These are phyloP conservation scores for Cucurbita maxima DNA, from an alignment of 306 rosid genomes.

Conservation along the genomic window DNA sequence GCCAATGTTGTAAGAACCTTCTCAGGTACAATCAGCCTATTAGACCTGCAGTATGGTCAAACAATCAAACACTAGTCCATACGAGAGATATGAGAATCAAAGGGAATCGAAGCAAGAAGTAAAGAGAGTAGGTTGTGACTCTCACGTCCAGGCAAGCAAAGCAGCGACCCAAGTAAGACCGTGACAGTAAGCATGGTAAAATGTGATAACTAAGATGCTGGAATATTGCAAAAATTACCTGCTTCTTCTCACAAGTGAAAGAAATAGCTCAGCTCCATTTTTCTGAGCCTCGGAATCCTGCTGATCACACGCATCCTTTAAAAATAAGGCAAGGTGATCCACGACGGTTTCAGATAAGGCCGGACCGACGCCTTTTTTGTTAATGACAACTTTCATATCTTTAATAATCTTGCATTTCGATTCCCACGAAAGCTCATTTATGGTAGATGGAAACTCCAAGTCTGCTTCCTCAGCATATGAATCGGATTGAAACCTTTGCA, in stretches of 20 bases:
- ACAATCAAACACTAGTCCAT: background rate
- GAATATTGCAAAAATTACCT: slow-evolving; percentile 26
- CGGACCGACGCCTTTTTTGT: slow-evolving; percentile 23
- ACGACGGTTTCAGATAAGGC: slow-evolving; percentile 30
- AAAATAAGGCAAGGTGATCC: slow-evolving; percentile 48
- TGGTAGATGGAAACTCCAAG: slow-evolving; percentile 35
- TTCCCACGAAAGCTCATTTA: slow-evolving; percentile 57
- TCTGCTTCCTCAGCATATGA: slow-evolving; percentile 20
- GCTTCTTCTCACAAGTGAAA: slow-evolving; percentile 42
- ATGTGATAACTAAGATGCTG: background rate
- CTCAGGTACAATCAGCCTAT: slow-evolving; percentile 20
- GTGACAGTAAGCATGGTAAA: background rate
- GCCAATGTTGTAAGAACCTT: slow-evolving; percentile 34
- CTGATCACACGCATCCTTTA: slow-evolving; percentile 42
- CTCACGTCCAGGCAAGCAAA: too few relatives aligned
- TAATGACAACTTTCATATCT: slow-evolving; percentile 36
- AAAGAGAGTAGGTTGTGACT: too few relatives aligned
- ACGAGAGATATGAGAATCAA: background rate
- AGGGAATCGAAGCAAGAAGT: background rate
- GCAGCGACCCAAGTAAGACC: too few relatives aligned
- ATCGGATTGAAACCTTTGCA: slow-evolving; percentile 16
- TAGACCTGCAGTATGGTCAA: slow-evolving; percentile 30
- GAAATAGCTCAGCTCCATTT: slow-evolving; percentile 48
- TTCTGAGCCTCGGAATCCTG: slow-evolving; percentile 38
- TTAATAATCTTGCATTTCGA: slow-evolving; percentile 52